Evolutionary conservation across 768 basidiomycete genomes (phyloP).

Genomic region (Boletus pseudo-olivaceus): DNA sequence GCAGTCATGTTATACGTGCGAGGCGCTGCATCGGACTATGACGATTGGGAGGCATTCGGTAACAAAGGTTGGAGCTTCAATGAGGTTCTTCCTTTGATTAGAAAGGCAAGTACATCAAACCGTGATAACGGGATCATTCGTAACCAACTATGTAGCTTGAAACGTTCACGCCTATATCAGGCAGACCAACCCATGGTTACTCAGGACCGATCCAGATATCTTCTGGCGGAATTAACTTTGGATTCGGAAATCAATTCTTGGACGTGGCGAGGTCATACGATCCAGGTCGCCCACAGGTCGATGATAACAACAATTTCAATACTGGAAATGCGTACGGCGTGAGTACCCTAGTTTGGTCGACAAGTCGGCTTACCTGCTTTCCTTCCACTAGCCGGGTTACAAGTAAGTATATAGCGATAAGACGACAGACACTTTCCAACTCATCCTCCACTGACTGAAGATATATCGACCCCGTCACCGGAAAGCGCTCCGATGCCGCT

Average conservation of each 20-base stretch:
- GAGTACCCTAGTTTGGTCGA: slow-evolving; percentile 1
- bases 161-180: slow-evolving; percentile 30
- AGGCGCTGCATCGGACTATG: slow-evolving; percentile 59
- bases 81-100: slow-evolving; percentile 53
- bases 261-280: slow-evolving; percentile 46
- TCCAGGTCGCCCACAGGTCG: slow-evolving; percentile 37
- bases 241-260: slow-evolving; percentile 41
- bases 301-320: slow-evolving; percentile 48
- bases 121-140: slow-evolving; percentile 20
- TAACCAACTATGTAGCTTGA: slow-evolving; percentile 43
- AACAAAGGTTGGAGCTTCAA: slow-evolving; percentile 63
- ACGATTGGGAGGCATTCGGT: slow-evolving; percentile 50
- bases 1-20: slow-evolving; percentile 52
- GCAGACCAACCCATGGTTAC: slow-evolving; percentile 38
- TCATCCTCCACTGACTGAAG: slow-evolving; percentile 28
- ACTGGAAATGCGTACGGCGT: slow-evolving; percentile 24
- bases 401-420: slow-evolving; percentile 9
- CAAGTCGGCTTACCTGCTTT: not conserved
- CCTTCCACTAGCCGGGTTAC: slow-evolving; percentile 9
- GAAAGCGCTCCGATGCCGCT: slow-evolving; percentile 30
- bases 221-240: not conserved
- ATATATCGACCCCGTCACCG: slow-evolving; percentile 47
- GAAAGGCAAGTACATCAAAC: slow-evolving; percentile 40
- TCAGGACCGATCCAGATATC: slow-evolving; percentile 31
- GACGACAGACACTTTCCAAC: no score